Evolutionary conservation across 2,329 filamentous ascomycete species (phyloP).

Genomic region (Purpureocillium takamizusanense): DNA sequence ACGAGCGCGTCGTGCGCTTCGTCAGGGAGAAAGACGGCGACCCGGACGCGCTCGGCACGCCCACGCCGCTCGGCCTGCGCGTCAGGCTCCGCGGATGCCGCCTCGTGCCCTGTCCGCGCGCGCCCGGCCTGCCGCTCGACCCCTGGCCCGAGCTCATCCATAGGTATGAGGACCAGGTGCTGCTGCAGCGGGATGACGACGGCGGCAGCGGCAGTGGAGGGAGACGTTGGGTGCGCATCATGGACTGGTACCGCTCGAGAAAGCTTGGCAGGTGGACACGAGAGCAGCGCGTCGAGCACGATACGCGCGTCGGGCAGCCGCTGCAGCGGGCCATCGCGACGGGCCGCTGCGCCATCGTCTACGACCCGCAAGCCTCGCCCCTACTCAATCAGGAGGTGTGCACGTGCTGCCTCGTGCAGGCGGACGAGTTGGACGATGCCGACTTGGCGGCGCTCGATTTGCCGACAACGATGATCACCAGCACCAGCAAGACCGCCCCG

Average conservation of each 20-base stretch:
- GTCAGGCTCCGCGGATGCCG: constrained; percentile 8
- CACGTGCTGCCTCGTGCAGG: constrained; percentile 6
- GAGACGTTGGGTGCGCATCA: constrained; percentile 9
- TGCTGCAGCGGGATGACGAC: constrained; percentile 6
- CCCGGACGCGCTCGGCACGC: constrained; percentile 3
- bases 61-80: constrained; percentile 9
- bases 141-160: constrained; percentile 11
- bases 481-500: too few species aligned
- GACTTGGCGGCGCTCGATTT: background rate
- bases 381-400: background rate
- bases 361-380: constrained; percentile 1
- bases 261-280: constrained; percentile 10
- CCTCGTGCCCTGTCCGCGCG: constrained; percentile 2
- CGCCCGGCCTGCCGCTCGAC: constrained; percentile 5
- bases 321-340: constrained; percentile 10
- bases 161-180: constrained; percentile 6
- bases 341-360: constrained; percentile 6
- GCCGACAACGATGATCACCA: too few species aligned
- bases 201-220: background rate
- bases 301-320: constrained; percentile 5
- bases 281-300: constrained; percentile 7
- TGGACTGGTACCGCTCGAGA: constrained; percentile 11
- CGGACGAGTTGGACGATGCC: background rate
- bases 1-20: constrained; percentile 10
- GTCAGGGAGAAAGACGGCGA: background rate